Conservation (phyloP, 2,329 filamentous ascomycete genomes). For the Aspergillus unguis region DNA sequence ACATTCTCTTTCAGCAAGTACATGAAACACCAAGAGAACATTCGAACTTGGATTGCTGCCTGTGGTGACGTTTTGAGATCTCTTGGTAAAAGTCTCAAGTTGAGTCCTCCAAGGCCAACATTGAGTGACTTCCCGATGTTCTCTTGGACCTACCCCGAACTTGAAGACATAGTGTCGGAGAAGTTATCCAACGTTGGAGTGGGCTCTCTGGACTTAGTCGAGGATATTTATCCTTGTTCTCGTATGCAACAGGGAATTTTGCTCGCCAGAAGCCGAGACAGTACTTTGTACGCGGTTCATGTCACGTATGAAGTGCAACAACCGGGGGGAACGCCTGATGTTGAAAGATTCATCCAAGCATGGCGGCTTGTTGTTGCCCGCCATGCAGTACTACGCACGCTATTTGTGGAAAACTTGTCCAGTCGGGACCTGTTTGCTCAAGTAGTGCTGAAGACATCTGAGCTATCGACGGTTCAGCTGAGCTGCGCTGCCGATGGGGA, state of each 20-base stretch:
- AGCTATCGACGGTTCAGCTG: slow-evolving; percentile 27
- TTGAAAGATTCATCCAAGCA: slow-evolving; percentile 25
- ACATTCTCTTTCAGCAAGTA: slow-evolving; percentile 51
- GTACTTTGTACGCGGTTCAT: slow-evolving; percentile 37
- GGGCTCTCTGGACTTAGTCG: slow-evolving; percentile 32
- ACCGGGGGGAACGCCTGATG: slow-evolving; percentile 21
- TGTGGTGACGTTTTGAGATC: slow-evolving; percentile 35
- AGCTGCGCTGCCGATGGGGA: slow-evolving; percentile 29
- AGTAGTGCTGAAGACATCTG: slow-evolving; percentile 32
- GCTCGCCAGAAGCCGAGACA: slow-evolving; percentile 32
- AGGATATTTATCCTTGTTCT: slow-evolving; percentile 43
- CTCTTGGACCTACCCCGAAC: slow-evolving; percentile 41
- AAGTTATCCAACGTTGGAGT: slow-evolving; percentile 40
- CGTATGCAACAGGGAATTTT: slow-evolving; percentile 39
- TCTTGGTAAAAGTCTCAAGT: slow-evolving; percentile 26
- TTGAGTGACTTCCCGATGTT: slow-evolving; percentile 47
- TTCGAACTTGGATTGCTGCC: slow-evolving; percentile 43
- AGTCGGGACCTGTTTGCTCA: slow-evolving; percentile 33
- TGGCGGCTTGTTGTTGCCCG: slow-evolving; percentile 33
- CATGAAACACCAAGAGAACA: slow-evolving; percentile 46
- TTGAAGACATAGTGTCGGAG: slow-evolving; percentile 36
- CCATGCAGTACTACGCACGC: slow-evolving; percentile 37
- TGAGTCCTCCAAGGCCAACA: slow-evolving; percentile 30
- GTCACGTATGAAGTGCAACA: slow-evolving; percentile 35
- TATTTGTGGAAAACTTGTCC: slow-evolving; percentile 36